Conservation (phyloP, 23 red algal genomes). For the Gracilaria domingensis region DNA sequence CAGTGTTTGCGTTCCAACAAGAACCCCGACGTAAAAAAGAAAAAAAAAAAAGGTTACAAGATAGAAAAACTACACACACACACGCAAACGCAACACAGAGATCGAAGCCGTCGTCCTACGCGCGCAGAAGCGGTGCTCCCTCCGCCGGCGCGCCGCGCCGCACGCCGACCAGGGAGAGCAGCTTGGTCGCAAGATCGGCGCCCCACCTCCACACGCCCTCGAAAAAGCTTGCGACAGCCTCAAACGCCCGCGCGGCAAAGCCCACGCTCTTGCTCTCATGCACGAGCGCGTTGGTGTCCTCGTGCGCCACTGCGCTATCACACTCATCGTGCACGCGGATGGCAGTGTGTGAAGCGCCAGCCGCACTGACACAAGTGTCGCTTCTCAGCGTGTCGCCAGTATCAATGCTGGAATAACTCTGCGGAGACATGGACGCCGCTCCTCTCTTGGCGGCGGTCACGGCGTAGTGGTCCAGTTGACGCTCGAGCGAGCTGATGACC, state of each 20-base stretch:
- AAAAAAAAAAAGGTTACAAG: neutral
- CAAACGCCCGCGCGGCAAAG: neutral
- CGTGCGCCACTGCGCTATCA: neutral
- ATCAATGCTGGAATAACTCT: conserved; percentile 20
- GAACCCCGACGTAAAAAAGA: too few species aligned
- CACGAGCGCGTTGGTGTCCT: neutral
- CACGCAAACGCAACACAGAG: neutral
- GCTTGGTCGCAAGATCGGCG: neutral
- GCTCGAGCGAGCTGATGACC: neutral
- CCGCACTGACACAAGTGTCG: conserved; percentile 3
- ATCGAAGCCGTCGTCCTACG: neutral
- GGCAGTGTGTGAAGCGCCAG: neutral
- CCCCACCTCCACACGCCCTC: neutral
- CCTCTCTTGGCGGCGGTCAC: neutral
- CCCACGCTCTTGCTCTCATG: neutral
- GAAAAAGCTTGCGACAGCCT: neutral
- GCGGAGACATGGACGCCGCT: neutral
- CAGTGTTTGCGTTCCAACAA: too few species aligned
- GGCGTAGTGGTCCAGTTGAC: neutral
- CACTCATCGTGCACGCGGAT: neutral
- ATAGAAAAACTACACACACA: neutral
- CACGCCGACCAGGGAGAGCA: neutral
- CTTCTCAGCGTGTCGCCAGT: conserved; percentile 24
- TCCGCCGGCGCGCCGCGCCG: neutral
- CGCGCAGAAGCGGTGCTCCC: neutral